Evolutionary conservation across 2,329 filamentous ascomycete species (phyloP), one percentile per base, ranked within the genome.

Genomic region (Escovopsis sp.): DNA sequence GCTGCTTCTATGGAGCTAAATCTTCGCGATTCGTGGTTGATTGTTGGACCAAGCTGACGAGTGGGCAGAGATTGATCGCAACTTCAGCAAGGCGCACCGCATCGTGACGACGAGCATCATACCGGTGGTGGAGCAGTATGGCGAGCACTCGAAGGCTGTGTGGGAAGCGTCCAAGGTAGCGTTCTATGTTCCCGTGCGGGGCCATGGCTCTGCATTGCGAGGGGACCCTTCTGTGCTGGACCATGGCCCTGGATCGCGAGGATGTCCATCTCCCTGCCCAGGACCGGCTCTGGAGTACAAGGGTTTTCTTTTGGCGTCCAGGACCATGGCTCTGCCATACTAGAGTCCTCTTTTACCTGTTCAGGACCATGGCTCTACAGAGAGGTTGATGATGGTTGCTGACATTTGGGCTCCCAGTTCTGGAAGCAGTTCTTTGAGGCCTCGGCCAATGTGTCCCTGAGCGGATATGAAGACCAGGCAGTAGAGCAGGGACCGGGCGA

Each of bases 341-440:
- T n/a, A n/a, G n/a, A n/a, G n/a, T n/a, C n/a, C n/a, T n/a, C n/a
- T n/a, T n/a, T n/a, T n/a, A n/a, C n/a, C n/a, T n/a, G n/a, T n/a
- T n/a, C n/a, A n/a, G n/a, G n/a, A n/a, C n/a, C n/a, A n/a, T n/a
- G n/a, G n/a, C n/a, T n/a, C n/a, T n/a, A n/a, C n/a, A n/a, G n/a
- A n/a, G n/a, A n/a, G n/a, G n/a, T n/a, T n/a, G n/a, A n/a, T n/a
- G n/a, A n/a, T n/a, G n/a, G n/a, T n/a, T n/a, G n/a, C n/a, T n/a
- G n/a, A n/a, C n/a, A n/a, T n/a, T n/a, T n/a, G n/a, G n/a, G n/a
- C n/a, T n/a, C n/a, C n/a, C n/a, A 92, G 82, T 98, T 98, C 60
- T 98, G 90, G 90, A 98, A 98, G 60, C 87, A 96, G 64, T 98
- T 98, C 65, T 98, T 98, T 59, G 90, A 98, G 61, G 86, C 90